Evolutionary conservation across 2,329 filamentous ascomycete species (phyloP).

Genomic region (Trichoderma lentiforme): DNA sequence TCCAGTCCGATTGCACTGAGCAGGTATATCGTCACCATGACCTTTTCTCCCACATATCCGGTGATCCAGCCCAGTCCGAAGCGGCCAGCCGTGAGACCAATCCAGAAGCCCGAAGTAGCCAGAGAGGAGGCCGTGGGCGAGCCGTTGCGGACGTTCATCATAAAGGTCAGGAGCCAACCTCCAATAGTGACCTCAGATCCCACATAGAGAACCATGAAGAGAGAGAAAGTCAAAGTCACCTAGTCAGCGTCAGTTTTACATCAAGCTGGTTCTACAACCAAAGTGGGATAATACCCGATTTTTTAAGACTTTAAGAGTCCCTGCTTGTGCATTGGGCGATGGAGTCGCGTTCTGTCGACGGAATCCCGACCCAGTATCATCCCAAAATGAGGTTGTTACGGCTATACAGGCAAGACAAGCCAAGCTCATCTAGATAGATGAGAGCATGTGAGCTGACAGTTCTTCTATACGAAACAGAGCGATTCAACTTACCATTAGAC

Average conservation of each 20-base stretch:
- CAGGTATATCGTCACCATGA: conserved; percentile 62
- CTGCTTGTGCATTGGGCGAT: not conserved
- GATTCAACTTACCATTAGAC: not conserved
- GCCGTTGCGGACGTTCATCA: conserved; percentile 69
- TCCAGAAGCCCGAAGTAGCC: conserved; percentile 77
- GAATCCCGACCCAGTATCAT: not conserved
- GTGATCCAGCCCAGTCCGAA: conserved; percentile 70
- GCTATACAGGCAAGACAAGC: not conserved
- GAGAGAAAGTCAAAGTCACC: conserved; percentile 14
- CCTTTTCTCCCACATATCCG: conserved; percentile 67
- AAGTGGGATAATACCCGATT: not conserved
- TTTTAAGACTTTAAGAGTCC: conserved; percentile 5
- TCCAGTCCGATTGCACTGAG: conserved; percentile 60
- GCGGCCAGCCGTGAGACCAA: conserved; percentile 71
- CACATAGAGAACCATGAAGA: conserved; percentile 72
- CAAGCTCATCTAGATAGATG: not conserved
- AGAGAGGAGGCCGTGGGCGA: conserved; percentile 62
- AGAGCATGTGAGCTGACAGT: not conserved
- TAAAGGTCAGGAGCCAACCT: conserved; percentile 82
- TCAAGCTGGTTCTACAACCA: not conserved
- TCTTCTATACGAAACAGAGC: not conserved
- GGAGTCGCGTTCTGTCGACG: not conserved
- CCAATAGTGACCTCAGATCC: conserved; percentile 72
- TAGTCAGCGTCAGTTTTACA: not conserved
- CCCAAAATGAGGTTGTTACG: conserved; percentile 15